phyloP scores from a whole-genome alignment of 345 rosid species.

The Aurinia saxatilis region DNA sequence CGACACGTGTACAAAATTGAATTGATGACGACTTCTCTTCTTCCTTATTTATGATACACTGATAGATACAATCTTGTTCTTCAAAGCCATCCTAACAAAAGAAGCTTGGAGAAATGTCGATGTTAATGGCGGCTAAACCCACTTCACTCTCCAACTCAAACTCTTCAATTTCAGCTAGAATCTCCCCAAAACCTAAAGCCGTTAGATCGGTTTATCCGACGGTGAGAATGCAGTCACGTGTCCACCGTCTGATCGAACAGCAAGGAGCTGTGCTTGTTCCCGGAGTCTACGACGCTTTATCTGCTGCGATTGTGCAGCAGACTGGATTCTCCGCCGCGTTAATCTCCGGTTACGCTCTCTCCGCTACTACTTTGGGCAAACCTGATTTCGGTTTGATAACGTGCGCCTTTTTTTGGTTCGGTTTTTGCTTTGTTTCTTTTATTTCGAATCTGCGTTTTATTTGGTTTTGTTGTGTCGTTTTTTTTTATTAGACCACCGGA shows the following conservation, averaged over 20 bases:
- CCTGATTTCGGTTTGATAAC: constrained; percentile 51
- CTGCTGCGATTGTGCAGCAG: constrained; percentile 42
- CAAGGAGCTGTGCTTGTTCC: constrained; percentile 42
- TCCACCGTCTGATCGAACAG: constrained; percentile 44
- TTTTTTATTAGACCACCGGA: constrained; percentile 45
- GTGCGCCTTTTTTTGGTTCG: constrained; percentile 12
- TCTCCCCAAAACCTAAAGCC: background rate
- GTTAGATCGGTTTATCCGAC: constrained; percentile 23
- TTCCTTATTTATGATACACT: too few species aligned
- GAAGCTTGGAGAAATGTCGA: constrained; percentile 7
- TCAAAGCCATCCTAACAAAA: too few species aligned
- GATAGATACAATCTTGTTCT: too few species aligned
- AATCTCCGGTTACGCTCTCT: constrained; percentile 48
- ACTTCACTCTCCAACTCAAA: constrained; percentile 13
- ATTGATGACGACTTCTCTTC: too few species aligned
- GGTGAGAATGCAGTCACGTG: constrained; percentile 41
- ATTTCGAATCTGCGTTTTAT: background rate
- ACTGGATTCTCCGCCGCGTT: constrained; percentile 42
- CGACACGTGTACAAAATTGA: too few species aligned
- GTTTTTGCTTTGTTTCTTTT: background rate
- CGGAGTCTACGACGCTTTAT: constrained; percentile 49
- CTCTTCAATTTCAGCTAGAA: background rate
- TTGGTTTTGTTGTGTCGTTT: constrained; percentile 3
- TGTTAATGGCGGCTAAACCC: constrained; percentile 20
- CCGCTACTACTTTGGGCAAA: constrained; percentile 43